Conservation (phyloP, 257 asterid species). For the Voacanga thouarsii region DNA sequence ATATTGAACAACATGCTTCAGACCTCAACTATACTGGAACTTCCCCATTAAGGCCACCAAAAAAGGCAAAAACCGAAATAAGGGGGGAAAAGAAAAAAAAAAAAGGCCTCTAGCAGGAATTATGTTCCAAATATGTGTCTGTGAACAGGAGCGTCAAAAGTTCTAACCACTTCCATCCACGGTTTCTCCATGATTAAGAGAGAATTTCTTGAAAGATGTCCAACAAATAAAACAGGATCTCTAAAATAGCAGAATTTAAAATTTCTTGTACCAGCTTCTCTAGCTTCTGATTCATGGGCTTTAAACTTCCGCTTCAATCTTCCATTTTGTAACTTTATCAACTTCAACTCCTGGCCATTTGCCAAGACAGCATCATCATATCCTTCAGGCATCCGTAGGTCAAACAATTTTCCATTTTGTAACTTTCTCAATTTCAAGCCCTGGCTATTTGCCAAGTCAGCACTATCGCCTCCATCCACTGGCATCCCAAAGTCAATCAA, state of each 20-base stretch:
- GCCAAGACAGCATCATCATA: slow-evolving; percentile 43
- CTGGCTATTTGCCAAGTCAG: slow-evolving; percentile 37
- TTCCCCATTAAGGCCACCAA: not conserved
- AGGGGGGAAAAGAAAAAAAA: not conserved
- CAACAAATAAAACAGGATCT: slow-evolving; percentile 86
- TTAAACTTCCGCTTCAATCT: slow-evolving; percentile 57
- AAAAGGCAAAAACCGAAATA: too few relatives aligned
- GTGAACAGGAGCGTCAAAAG: slow-evolving; percentile 76
- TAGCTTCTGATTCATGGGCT: slow-evolving; percentile 44
- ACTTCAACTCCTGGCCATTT: slow-evolving; percentile 35
- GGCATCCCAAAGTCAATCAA: slow-evolving; percentile 83
- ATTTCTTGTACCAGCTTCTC: slow-evolving; percentile 49
- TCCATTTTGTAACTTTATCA: slow-evolving; percentile 48
- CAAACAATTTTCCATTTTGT: slow-evolving; percentile 40
- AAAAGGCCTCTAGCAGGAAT: slow-evolving; percentile 4
- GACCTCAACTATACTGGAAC: slow-evolving; percentile 20
- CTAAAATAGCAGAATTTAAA: slow-evolving; percentile 60
- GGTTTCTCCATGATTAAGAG: slow-evolving; percentile 88
- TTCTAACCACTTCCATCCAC: slow-evolving; percentile 67
- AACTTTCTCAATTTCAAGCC: slow-evolving; percentile 35
- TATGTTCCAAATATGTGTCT: slow-evolving; percentile 86
- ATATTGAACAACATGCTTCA: slow-evolving; percentile 68
- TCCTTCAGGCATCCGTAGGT: slow-evolving; percentile 28
- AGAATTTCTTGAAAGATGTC: slow-evolving; percentile 79
- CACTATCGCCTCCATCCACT: slow-evolving; percentile 49